Evolutionary conservation across 768 basidiomycete genomes (phyloP), one percentile per base, ranked within the genome.

Genomic region (Mycena rebaudengoi): DNA sequence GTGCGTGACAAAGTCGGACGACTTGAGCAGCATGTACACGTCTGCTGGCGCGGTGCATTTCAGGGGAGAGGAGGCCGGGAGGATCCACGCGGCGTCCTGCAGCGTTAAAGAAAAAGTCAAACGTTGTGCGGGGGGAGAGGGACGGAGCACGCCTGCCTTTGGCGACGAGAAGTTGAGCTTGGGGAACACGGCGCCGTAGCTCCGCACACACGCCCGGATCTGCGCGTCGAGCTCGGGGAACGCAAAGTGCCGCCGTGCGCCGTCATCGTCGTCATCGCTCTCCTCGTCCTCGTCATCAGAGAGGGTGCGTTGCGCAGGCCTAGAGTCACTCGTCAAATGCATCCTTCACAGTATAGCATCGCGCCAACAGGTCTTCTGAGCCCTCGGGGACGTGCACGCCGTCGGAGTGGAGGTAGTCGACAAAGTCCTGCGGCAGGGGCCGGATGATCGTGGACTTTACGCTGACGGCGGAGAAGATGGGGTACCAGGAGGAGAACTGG

Each of bases 111-210:
- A 16, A 2, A 12, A 20, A 4, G 35, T 43, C 25, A 41, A 33
- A 13, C 5, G 7, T 23, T 16, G 32, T 14, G 11, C 29, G 43
- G 20, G 45, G 4, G 20, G 8, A n/a, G 12, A 46, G 45, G 18
- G 29, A 48, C 25, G 4, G 18, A 29, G 16, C 18, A 7, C 4
- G 33, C 61, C 21, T 62, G 92, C 96, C 80, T 90, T 91, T 14
- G 96, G 96, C n/a, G 94, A 90, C 7, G 95, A 94, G 79, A 96
- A 98, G 72, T 98, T 98, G 57, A 99, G 87, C 77, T 99, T 99
- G 0, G 96, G 96, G 74, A 99, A 99, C 28, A 97, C 90, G 7
- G 90, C 91, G 3, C 88, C 91, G 74, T 92, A 96, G 58, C 84
- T 76, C 44, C 78, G 69, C n/a, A 98, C 80, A 32, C 83, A 85